Evolutionary conservation across 495 filamentous ascomycete species (phyloP).

Genomic region (Podospora tetraspora): DNA sequence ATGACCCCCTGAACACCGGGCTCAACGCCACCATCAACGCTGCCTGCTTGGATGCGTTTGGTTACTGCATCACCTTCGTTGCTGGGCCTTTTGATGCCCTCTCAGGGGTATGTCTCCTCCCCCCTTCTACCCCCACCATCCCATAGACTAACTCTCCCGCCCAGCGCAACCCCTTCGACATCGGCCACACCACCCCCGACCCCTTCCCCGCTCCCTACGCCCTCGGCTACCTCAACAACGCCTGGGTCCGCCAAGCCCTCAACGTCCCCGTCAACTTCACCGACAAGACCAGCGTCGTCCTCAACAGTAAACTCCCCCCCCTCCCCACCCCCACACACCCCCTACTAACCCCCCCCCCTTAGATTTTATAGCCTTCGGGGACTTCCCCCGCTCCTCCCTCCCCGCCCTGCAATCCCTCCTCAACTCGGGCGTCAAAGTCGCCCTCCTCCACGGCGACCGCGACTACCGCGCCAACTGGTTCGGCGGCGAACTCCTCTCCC

Average conservation of each 20-base stretch:
- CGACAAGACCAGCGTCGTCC: background rate
- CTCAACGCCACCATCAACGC: slow-evolving; percentile 2
- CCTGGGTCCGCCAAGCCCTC: slow-evolving; percentile 4
- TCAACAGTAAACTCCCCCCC: background rate
- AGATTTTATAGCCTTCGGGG: slow-evolving; percentile 3
- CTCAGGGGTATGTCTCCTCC: slow-evolving; percentile 1
- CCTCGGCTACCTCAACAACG: slow-evolving; percentile 3
- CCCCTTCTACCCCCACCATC: background rate
- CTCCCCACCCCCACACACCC: background rate
- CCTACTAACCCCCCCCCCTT: background rate
- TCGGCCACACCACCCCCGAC: slow-evolving; percentile 5
- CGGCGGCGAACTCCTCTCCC: slow-evolving; percentile 48
- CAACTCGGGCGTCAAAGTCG: slow-evolving; percentile 53
- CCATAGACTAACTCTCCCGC: background rate
- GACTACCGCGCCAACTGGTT: slow-evolving; percentile 63
- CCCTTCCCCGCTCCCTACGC: background rate
- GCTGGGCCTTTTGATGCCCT: slow-evolving; percentile 2
- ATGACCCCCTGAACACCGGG: slow-evolving; percentile 3
- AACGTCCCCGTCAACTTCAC: slow-evolving; percentile 1
- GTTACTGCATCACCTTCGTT: background rate
- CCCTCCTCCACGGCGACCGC: slow-evolving; percentile 26
- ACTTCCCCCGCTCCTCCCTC: slow-evolving; percentile 25
- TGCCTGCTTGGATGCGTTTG: slow-evolving; percentile 2
- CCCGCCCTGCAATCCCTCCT: slow-evolving; percentile 45
- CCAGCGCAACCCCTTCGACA: slow-evolving; percentile 11